Evolutionary conservation across 495 filamentous ascomycete species (phyloP).

Genomic region (Neohortaea acidophila): DNA sequence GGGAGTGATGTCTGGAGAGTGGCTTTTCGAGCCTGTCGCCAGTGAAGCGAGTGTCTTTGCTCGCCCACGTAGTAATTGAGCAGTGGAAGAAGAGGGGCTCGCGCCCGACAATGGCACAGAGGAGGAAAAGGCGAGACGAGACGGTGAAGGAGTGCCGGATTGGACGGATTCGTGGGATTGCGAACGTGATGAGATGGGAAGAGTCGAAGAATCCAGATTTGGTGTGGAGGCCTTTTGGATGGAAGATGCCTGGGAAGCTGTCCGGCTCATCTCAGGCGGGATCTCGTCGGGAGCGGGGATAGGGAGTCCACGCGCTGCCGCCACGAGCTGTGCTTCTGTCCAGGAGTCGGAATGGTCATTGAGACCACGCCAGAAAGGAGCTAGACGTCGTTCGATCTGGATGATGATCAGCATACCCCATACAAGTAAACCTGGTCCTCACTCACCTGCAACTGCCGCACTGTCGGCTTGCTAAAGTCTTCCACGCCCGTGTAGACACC

Average conservation of each 20-base stretch:
- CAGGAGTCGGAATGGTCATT: slow-evolving; percentile 78
- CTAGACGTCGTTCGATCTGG: slow-evolving; percentile 79
- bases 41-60: slow-evolving; percentile 78
- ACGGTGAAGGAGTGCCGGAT: slow-evolving; percentile 34
- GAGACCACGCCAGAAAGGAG: slow-evolving; percentile 88
- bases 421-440: not conserved
- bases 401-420: slow-evolving; percentile 3
- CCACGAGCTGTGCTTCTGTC: slow-evolving; percentile 87
- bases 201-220: slow-evolving; percentile 51
- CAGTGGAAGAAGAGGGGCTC: slow-evolving; percentile 43
- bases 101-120: slow-evolving; percentile 30
- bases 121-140: slow-evolving; percentile 33
- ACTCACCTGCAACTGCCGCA: slow-evolving; percentile 80
- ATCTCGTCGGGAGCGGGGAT: slow-evolving; percentile 74
- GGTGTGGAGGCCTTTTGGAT: slow-evolving; percentile 27
- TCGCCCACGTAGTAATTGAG: slow-evolving; percentile 49
- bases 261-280: slow-evolving; percentile 47
- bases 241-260: slow-evolving; percentile 25
- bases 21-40: slow-evolving; percentile 50
- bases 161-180: slow-evolving; percentile 60
- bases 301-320: slow-evolving; percentile 69
- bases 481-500: slow-evolving; percentile 84
- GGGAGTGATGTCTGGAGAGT: slow-evolving; percentile 53
- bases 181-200: slow-evolving; percentile 60
- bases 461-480: slow-evolving; percentile 81